A percentile compares a stretch with the other conserved stretches of the same genome.
phyloP scores from a whole-genome alignment of 2,329 filamentous ascomycete species.

The Sphaceloma murrayae region DNA sequence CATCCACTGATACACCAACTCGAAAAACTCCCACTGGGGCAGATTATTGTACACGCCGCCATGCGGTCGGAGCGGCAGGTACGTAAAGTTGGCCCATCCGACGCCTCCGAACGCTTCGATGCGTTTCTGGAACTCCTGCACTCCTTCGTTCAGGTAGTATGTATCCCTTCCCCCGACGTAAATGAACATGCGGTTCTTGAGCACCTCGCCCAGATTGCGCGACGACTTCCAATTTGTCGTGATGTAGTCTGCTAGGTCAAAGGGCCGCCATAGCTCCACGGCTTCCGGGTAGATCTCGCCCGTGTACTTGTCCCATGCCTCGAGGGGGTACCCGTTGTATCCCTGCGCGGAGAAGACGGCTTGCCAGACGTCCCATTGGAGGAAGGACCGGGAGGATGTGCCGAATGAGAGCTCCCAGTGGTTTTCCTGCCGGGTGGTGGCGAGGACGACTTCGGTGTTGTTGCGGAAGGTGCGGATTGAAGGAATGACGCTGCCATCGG shows the following conservation, averaged over 20 bases:
- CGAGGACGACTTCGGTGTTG: constrained; percentile 24
- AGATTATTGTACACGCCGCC: too few relatives aligned
- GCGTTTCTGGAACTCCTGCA: constrained; percentile 28
- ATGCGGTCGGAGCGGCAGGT: constrained; percentile 26
- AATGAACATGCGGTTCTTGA: constrained; percentile 28
- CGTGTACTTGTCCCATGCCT: constrained; percentile 33
- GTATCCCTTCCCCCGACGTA: constrained; percentile 31
- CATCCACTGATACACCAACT: constrained; percentile 27
- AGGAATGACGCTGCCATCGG: constrained; percentile 24
- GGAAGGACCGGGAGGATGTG: constrained; percentile 27
- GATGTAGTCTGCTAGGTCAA: constrained; percentile 30
- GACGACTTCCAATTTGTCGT: constrained; percentile 28
- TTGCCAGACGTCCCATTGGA: constrained; percentile 34
- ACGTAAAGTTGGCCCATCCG: constrained; percentile 32
- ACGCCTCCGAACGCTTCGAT: constrained; percentile 28
- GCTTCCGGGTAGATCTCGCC: constrained; percentile 32
- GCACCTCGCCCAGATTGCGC: constrained; percentile 28
- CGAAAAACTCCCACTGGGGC: constrained; percentile 29
- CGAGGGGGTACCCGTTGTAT: constrained; percentile 32
- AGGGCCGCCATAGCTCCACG: constrained; percentile 31
- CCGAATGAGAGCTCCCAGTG: constrained; percentile 33
- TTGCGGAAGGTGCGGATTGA: constrained; percentile 28
- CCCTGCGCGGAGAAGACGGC: constrained; percentile 32
- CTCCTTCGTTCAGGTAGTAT: constrained; percentile 33
- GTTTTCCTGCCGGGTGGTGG: constrained; percentile 28